Evolutionary conservation across 2,329 filamentous ascomycete genomes (phyloP).

Genomic region (Apiospora arundinis): DNA sequence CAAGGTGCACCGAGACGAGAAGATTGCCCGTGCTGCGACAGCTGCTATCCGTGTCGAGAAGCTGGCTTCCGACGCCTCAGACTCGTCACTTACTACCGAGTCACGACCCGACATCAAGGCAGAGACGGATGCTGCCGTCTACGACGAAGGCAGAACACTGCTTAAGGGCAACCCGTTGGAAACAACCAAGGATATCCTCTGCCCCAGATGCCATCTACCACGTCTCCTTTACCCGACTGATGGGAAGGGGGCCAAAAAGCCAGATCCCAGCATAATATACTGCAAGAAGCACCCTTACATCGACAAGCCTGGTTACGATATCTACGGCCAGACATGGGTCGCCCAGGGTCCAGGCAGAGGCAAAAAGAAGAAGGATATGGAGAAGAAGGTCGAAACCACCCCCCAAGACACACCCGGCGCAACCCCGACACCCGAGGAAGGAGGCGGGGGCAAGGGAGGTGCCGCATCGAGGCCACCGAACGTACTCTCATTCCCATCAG

Average conservation of each 20-base stretch:
- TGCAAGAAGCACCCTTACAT: conserved; percentile 83
- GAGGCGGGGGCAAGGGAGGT: conserved; percentile 34
- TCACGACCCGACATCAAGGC: conserved; percentile 61
- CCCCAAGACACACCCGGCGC: conserved; percentile 49
- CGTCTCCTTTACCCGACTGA: conserved; percentile 75
- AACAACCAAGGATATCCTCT: conserved; percentile 74
- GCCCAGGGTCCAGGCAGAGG: conserved; percentile 73
- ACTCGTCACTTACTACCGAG: conserved; percentile 56
- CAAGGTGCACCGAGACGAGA: conserved; percentile 79
- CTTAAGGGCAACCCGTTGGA: conserved; percentile 76
- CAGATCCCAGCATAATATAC: conserved; percentile 73
- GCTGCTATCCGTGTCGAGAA: conserved; percentile 71
- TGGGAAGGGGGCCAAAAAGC: conserved; percentile 69
- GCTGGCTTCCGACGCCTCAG: conserved; percentile 61
- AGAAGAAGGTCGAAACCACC: conserved; percentile 60
- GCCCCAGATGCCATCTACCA: conserved; percentile 76
- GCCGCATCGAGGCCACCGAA: conserved; percentile 57
- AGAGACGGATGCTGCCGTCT: conserved; percentile 72
- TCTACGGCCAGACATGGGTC: conserved; percentile 83
- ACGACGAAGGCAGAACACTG: conserved; percentile 71
- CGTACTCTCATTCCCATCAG: conserved; percentile 68
- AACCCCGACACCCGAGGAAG: conserved; percentile 54
- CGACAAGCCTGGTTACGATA: conserved; percentile 77
- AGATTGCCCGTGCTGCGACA: conserved; percentile 72
- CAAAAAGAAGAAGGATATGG: conserved; percentile 81